Evolutionary conservation across 1,284 basidiomycete genomes (phyloP), one percentile per base, ranked within the genome.

Genomic region (Cutaneotrichosporon sp.): DNA sequence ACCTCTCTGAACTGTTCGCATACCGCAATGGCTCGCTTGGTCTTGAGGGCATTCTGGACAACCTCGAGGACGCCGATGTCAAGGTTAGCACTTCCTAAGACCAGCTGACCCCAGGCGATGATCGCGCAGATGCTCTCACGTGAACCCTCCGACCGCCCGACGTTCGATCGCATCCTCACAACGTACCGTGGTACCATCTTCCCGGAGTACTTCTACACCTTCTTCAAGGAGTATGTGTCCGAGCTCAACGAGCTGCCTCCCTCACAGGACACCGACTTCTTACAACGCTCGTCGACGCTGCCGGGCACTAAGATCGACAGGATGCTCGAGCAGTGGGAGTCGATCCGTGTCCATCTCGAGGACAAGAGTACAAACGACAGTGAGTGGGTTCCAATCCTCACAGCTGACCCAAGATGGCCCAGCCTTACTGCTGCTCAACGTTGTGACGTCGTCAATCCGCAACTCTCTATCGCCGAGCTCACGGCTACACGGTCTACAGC

Each of bases 1-100:
- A 92, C 0, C 83, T 99, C 50, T 93, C 91, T 72, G 95, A 98
- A 75, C 82, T 99, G 56, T 98, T 93, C 84, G 95, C 95, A 76
- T 99, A 97, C 71, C 83, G 93, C 24, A 88, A 90, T 67, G 91
- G 91, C 2, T 89, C 94, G 67, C 85, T 90, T 56, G 88, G 85
- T 58, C 84, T 95, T 3, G 90, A 95, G 50, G 78, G 83, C 0
- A 87, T 90, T 55, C 81, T 99, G 27, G 81, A 84, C 31, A 82
- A 85, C 34, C 89, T 99, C 52, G 90, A 90, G 36, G 93, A 98
- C 69, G 84, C 84, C 8, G 86, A 87, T 43, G 87, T 98, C 43
- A 84, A 88, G 74, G 92, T 93, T 74, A 81, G 88, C 81, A 33
- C 7, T 42, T 34, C 20, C 13, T 14, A 36, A 14, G 51, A 11